Evolutionary conservation across 768 basidiomycete genomes (phyloP).

Genomic region (Dioszegia aurantiaca): DNA sequence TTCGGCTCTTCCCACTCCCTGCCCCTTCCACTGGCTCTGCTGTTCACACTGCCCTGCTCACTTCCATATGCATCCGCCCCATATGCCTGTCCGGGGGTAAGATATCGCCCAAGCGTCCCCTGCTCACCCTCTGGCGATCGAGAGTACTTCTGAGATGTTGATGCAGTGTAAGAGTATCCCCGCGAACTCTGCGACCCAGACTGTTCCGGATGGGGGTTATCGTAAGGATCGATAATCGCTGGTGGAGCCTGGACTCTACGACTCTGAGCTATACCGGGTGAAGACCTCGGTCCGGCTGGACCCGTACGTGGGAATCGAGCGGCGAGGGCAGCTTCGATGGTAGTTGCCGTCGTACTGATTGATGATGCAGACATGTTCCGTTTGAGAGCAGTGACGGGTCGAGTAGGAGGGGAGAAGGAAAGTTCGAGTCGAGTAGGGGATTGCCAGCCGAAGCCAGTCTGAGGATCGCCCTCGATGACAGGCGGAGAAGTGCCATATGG

Average conservation of each 20-base stretch:
- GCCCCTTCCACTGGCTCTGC: neutral
- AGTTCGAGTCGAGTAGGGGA: conserved; percentile 8
- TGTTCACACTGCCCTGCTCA: conserved; percentile 6
- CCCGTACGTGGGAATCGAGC: neutral
- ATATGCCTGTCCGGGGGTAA: conserved; percentile 6
- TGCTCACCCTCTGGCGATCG: neutral
- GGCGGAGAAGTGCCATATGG: conserved; percentile 9
- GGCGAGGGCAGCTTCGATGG: conserved; percentile 18
- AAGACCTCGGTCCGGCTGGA: neutral
- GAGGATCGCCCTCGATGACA: neutral
- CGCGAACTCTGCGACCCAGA: no score
- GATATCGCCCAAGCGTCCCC: neutral
- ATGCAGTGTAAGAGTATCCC: neutral
- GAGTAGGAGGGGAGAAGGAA: conserved; percentile 4
- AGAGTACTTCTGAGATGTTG: neutral
- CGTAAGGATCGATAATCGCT: neutral
- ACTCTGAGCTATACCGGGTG: neutral
- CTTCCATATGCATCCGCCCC: conserved; percentile 12
- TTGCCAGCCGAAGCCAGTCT: conserved; percentile 2
- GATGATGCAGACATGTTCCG: conserved; percentile 11
- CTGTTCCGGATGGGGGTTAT: neutral
- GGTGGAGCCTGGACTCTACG: neutral
- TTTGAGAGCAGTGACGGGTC: neutral
- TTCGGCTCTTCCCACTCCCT: conserved; percentile 3
- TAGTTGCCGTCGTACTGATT: conserved; percentile 20